phyloP scores from a whole-genome alignment of 176 grass and related monocot species.

The Oryza longistaminata region DNA sequence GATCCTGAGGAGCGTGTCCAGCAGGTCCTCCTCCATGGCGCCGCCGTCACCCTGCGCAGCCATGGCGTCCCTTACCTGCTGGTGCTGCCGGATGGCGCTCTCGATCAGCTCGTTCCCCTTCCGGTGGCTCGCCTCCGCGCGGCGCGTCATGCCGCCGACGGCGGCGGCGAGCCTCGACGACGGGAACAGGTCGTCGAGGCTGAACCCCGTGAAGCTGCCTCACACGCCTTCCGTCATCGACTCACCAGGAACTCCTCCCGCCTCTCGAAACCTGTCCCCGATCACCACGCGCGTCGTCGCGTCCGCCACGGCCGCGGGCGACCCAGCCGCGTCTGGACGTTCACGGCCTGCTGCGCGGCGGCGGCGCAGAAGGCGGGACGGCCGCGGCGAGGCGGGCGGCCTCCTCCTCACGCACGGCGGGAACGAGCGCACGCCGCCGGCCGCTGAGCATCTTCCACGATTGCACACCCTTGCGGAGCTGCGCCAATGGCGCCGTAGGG shows the following conservation, averaged over 20 bases:
- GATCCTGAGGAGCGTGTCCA: constrained; percentile 1
- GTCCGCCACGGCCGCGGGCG: not conserved
- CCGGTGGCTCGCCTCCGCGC: too few species aligned
- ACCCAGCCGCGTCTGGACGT: too few species aligned
- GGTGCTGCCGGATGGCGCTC: not conserved
- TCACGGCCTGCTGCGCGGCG: too few species aligned
- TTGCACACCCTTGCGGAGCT: constrained; percentile 13
- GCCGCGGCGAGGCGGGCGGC: not conserved
- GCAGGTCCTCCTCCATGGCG: constrained; percentile 14
- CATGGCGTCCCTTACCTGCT: not conserved
- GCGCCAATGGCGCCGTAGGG: constrained; percentile 22
- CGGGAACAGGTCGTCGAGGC: not conserved
- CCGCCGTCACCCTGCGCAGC: not conserved
- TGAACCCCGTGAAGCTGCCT: not conserved
- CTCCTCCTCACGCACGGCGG: constrained; percentile 23
- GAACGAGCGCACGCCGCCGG: not conserved
- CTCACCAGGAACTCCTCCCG: too few species aligned
- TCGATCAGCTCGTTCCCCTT: not conserved
- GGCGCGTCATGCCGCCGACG: not conserved
- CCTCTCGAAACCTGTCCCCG: too few species aligned
- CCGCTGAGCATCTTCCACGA: constrained; percentile 16
- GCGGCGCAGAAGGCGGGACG: too few species aligned
- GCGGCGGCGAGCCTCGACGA: not conserved
- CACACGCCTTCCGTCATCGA: not conserved
- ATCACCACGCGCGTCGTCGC: too few species aligned